These are phyloP conservation scores for Termitomyces bulborhizus DNA, from an alignment of 768 basidiomycete genomes.

Conservation along the genomic window DNA sequence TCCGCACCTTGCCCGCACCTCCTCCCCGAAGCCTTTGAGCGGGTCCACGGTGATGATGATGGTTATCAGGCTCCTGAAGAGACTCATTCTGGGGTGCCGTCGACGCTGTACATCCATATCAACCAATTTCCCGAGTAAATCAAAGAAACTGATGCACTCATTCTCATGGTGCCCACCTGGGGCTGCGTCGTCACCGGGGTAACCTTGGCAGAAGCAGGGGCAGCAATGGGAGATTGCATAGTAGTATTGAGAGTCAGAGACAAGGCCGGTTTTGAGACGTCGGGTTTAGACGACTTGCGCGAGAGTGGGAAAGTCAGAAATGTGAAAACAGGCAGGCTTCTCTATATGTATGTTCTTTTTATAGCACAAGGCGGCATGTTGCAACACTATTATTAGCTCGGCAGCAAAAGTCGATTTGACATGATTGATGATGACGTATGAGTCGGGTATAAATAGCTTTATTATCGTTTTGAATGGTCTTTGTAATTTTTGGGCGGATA, in stretches of 20 bases:
- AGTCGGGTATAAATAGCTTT: neutral
- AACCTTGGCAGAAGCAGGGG: constrained; percentile 12
- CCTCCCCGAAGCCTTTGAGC: constrained; percentile 64
- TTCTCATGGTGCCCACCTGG: constrained; percentile 44
- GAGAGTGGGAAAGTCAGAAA: neutral
- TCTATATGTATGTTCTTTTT: neutral
- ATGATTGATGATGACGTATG: neutral
- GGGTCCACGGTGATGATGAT: constrained; percentile 27
- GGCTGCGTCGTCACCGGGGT: constrained; percentile 44
- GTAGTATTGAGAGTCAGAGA: neutral
- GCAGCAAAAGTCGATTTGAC: neutral
- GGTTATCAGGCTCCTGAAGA: neutral
- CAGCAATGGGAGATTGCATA: constrained; percentile 10
- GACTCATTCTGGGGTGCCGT: constrained; percentile 1
- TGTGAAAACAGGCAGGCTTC: neutral
- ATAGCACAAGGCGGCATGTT: neutral
- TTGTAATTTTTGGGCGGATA: no score
- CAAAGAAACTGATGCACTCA: constrained; percentile 43
- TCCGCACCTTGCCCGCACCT: constrained; percentile 56
- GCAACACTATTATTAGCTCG: neutral
- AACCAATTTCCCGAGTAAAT: neutral
- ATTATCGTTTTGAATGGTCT: no score
- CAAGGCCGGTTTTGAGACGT: neutral
- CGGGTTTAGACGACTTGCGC: neutral
- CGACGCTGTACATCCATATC: neutral